Evolutionary conservation across 2,329 filamentous ascomycete species (phyloP).

Genomic region (Colletotrichum gloeosporioides): DNA sequence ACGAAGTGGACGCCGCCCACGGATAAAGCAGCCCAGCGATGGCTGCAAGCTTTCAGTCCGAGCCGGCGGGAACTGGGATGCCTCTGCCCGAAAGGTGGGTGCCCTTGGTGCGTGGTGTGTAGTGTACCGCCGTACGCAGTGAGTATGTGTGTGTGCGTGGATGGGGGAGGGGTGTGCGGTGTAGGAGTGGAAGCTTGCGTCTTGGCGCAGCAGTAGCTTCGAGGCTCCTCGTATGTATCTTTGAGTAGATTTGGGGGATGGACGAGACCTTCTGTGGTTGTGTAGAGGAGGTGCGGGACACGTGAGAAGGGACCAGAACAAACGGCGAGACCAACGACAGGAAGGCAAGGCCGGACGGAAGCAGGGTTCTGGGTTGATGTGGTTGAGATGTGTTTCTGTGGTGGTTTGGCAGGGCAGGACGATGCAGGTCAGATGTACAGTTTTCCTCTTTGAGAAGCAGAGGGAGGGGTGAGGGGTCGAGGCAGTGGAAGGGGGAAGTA

Average conservation of each 20-base stretch:
- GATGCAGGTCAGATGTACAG: slow-evolving; percentile 18
- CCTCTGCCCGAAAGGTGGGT: slow-evolving; percentile 16
- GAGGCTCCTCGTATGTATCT: slow-evolving; percentile 13
- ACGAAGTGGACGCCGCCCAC: not conserved
- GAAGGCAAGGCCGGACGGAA: not conserved
- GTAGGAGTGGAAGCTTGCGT: slow-evolving; percentile 13
- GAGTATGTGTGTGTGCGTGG: not conserved
- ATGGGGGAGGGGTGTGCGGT: not conserved
- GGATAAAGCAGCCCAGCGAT: slow-evolving; percentile 17
- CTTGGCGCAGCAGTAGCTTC: slow-evolving; percentile 20
- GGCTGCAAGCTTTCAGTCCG: slow-evolving; percentile 11
- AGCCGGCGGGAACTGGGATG: slow-evolving; percentile 18
- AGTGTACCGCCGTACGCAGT: not conserved
- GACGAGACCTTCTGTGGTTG: not conserved
- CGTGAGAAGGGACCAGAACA: slow-evolving; percentile 7
- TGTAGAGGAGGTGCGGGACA: not conserved
- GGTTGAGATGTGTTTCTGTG: not conserved
- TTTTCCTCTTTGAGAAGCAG: slow-evolving; percentile 14
- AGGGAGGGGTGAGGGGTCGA: slow-evolving; percentile 10
- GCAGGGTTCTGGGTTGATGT: not conserved
- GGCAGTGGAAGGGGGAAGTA: not conserved
- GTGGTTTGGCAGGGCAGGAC: not conserved
- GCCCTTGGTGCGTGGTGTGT: slow-evolving; percentile 4
- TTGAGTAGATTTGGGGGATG: not conserved
- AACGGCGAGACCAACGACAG: not conserved